Base-by-base conservation (phyloP, 192 early-diverging fungal genomes). In the Phlyctochytrium planicorne region DNA sequence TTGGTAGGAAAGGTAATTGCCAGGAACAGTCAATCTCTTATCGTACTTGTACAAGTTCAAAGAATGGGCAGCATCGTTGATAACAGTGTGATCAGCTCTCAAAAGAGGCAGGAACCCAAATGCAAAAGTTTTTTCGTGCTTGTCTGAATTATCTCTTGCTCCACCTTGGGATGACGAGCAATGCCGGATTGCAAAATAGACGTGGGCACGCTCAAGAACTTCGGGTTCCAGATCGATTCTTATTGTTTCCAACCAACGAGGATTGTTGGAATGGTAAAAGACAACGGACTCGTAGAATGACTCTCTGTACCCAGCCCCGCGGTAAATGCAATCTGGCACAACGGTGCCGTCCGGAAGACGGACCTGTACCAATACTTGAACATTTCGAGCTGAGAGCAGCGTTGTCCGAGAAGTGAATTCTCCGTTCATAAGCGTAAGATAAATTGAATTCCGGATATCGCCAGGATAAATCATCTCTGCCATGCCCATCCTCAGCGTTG, bases 21-120 rank as follows among this genome's bases (percentile, higher is more conserved):
- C 36, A 1, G 81, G 80, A 31, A 65, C 63, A n/a, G 69, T 40
- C 12, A 75, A 32, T 29, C 71, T 68, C 34, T 73, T 68, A 61
- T 91, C 88, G 66, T 82, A 89, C 67, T 82, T 80, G 75, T 92
- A 92, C 10, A 90, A 52, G 24, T 52, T 59, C 10, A 92, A 65
- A 4, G 73, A 74, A 70, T 91, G 88, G 1, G 59, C 65, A 35
- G 82, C 82, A 75, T 91, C 86, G 2, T 74, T 70, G 16, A 91
- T 72, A 59, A 89, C 84, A 24, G 82, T 82, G 29, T 70, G 63
- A 25, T 82, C 73, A 17, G 68, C 50, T 20, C 78, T 73, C 16
- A 82, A 65, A 3, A 89, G 68, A 1, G 87, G 88, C 14, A 90
- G 59, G 20, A 82, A 90, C 0, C 78, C 84, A 68, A 87, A 89